Base-by-base conservation (phyloP, 2,329 filamentous ascomycete species). In the Pseudocercospora vitis region DNA sequence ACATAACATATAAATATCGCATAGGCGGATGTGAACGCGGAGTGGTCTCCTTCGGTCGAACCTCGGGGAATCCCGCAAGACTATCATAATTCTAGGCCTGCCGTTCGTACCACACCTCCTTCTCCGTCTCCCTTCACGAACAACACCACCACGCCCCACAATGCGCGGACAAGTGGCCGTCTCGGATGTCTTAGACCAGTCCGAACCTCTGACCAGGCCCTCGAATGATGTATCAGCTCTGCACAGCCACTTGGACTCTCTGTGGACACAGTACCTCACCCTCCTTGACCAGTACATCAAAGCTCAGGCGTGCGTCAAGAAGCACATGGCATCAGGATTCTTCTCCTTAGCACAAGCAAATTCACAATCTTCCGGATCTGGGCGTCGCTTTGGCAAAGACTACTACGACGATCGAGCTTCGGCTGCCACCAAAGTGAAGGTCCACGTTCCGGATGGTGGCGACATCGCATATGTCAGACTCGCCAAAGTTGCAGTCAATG, bases 341-440 rank as follows among this genome's bases (percentile, higher is more conserved):
- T 64, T 79, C 24, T 71, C 74, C 59, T 76, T 91, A 33, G 85
- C 88, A n/a, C 81, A 87, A 53, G 88, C 88, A 57, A 90, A 91
- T 72, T 91, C 89, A 71, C 75, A 81, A 23, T 82, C 65, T 75
- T 81, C 57, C 18, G 42, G 42, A 19, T 19, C 4, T 3, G 56
- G 59, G 9, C 81, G 84, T 57, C 77, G 82, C 35, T 91, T 87
- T 67, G 87, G 87, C 2, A 79, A 76, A 58, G 85, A 89, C 63
- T 80, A 82, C 65, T 92, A 88, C 67, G 87, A 91, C 69, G 80
- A 83, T 59, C 80, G 88, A 42, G 57, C 62, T n/a, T 48, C 46
- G 4, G 54, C 49, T 3, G 54, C 42, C 4, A 35, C 40, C 9
- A 55, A 49, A n/a, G 24, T 56, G 9, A 18, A 31, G 11, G n/a